phyloP scores from a whole-genome alignment of 1,284 basidiomycete species.

The Sporisorium scitamineum region DNA sequence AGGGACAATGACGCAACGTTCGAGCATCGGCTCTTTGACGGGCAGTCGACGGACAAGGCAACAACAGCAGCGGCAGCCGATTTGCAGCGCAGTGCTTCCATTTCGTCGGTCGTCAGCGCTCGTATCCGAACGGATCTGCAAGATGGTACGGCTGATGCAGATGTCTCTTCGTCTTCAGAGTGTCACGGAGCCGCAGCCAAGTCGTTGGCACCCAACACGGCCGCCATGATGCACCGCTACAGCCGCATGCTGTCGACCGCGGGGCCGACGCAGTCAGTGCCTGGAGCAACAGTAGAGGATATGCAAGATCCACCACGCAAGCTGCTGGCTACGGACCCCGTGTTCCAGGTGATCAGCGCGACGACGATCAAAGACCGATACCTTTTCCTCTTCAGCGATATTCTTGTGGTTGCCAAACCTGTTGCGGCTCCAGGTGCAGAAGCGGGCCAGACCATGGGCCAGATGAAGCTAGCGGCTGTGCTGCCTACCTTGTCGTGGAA shows the following conservation, averaged over 20 bases:
- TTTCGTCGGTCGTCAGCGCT: constrained; percentile 38
- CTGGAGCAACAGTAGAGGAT: constrained; percentile 40
- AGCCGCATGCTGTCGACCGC: constrained; percentile 50
- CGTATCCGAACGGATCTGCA: constrained; percentile 36
- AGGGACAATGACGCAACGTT: constrained; percentile 20
- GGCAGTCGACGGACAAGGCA: constrained; percentile 4
- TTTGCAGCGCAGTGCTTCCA: constrained; percentile 36
- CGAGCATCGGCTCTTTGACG: constrained; percentile 35
- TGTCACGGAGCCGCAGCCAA: constrained; percentile 8
- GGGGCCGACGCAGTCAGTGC: constrained; percentile 14
- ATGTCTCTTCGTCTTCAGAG: constrained; percentile 13
- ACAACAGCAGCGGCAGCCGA: constrained; percentile 10
- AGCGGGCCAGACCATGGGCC: constrained; percentile 74
- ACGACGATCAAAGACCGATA: constrained; percentile 96
- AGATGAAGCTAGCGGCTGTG: constrained; percentile 38
- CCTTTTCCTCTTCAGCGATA: constrained; percentile 93
- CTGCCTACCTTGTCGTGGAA: constrained; percentile 54
- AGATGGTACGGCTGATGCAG: constrained; percentile 43
- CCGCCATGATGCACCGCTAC: constrained; percentile 59
- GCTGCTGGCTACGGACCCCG: constrained; percentile 83
- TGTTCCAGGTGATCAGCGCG: constrained; percentile 91
- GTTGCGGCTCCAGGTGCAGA: constrained; percentile 73
- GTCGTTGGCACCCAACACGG: constrained; percentile 47
- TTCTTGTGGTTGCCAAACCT: constrained; percentile 82
- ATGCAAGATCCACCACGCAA: constrained; percentile 83